A percentile compares a stretch with the other conserved stretches of the same genome.
Conservation (phyloP, 305 asterid genomes). For the Stenogyne calaminthoides region DNA sequence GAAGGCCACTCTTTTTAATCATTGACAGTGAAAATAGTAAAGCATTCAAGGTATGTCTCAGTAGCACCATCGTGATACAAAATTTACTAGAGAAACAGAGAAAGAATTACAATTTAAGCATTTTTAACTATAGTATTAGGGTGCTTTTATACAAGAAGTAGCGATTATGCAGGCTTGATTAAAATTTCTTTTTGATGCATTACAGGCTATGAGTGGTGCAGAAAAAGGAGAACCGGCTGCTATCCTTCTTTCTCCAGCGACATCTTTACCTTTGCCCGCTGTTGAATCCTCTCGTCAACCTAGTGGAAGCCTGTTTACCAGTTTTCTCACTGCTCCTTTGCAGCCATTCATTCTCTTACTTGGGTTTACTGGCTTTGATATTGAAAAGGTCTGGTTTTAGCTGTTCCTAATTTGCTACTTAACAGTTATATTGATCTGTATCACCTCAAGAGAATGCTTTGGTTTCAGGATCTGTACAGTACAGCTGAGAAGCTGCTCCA, state of each 20-base stretch:
- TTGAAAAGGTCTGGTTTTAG: constrained; percentile 59
- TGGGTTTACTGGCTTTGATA: constrained; percentile 71
- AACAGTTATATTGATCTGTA: constrained; percentile 11
- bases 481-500: constrained; percentile 76
- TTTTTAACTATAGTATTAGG: constrained; percentile 9
- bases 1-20: constrained; percentile 85
- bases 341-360: constrained; percentile 79
- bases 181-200: constrained; percentile 1
- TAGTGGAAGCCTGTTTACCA: constrained; percentile 80
- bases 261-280: constrained; percentile 60
- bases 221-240: constrained; percentile 95
- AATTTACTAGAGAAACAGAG: constrained; percentile 6
- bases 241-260: constrained; percentile 78
- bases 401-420: constrained; percentile 19
- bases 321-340: constrained; percentile 85
- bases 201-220: constrained; percentile 75
- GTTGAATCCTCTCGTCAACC: constrained; percentile 70
- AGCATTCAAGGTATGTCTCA: constrained; percentile 73
- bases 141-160: constrained; percentile 12
- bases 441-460: constrained; percentile 26
- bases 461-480: constrained; percentile 63
- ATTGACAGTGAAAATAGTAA: constrained; percentile 86
- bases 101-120: background rate
- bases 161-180: constrained; percentile 3
- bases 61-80: background rate